Base-by-base conservation (phyloP, 2,329 filamentous ascomycete species). In the Metarhizium rileyi region DNA sequence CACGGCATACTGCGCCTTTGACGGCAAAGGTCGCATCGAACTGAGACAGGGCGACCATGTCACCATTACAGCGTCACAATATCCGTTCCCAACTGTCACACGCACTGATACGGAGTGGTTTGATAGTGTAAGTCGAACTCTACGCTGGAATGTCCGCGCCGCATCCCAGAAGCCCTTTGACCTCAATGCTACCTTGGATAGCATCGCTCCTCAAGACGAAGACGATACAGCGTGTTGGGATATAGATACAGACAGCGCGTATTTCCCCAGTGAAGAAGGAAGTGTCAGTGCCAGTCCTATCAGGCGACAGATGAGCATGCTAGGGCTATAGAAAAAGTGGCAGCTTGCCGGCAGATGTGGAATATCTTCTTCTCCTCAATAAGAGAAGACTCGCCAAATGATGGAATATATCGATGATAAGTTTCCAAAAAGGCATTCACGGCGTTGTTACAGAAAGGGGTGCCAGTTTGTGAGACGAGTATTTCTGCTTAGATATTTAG, bases 11-110 rank as follows among this genome's bases (percentile, higher is more conserved):
- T 96, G 91, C 64, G 89, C 90, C 38, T 98, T 98, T 64, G 93
- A 98, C 64, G 93, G 93, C 66, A 98, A 97, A 68, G 90, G 90
- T 50, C 89, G 93, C 46, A 81, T 98, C 41, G 91, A 98, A 68
- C 81, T 98, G 33, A 84, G 85, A 54, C 88, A 91, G 61, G 93
- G 93, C 48, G 93, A 98, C 69, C 87, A 91, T 60, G 93, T 98
- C 64, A 96, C 91, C 53, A 93, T 98, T 60, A 89, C 91, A 38
- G 93, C 93, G 3, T 94, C 87, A 27, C 90, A 95, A 64, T 98
- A 96, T 62, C 93, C 93, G 0, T 97, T 98, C 72, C 93, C 93
- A 3, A 97, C 93, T 1, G 91, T 98, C 41, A 88, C 94, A 51
- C 86, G 89, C 55, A 88, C 86, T 55, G 84, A 84, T 53, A 87